phyloP scores from a whole-genome alignment of 495 filamentous ascomycete species.

The Halenospora varia region DNA sequence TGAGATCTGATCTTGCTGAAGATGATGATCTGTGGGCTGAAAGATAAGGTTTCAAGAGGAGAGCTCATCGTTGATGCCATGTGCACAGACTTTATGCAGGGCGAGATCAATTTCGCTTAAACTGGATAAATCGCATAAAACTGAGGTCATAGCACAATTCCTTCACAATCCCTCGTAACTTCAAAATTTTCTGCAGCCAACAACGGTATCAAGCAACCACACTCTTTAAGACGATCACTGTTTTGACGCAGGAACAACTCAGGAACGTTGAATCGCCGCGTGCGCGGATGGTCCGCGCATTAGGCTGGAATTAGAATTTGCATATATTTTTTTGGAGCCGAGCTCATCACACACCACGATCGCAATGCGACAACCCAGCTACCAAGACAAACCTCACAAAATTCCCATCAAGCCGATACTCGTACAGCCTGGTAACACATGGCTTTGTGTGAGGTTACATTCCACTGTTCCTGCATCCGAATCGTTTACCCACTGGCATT shows the following conservation, averaged over 20 bases:
- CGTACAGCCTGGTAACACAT: background rate
- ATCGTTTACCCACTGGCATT: too few species aligned
- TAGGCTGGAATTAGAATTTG: background rate
- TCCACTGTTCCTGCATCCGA: too few species aligned
- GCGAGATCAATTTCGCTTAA: background rate
- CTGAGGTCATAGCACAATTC: background rate
- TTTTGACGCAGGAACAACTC: background rate
- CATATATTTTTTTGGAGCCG: background rate
- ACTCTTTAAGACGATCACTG: background rate
- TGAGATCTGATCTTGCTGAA: background rate
- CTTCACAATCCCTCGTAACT: too few species aligned
- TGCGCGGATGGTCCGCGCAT: background rate
- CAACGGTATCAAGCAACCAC: too few species aligned
- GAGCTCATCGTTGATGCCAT: background rate
- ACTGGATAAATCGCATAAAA: background rate
- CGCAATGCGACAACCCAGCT: background rate
- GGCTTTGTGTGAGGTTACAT: background rate
- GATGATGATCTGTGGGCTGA: background rate
- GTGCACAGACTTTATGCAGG: conserved; percentile 1
- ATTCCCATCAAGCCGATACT: too few species aligned
- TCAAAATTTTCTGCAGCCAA: too few species aligned
- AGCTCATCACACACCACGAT: background rate
- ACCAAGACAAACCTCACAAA: background rate
- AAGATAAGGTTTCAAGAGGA: background rate
- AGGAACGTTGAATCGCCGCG: background rate